Base-by-base conservation (phyloP, 1,139 yeast species). In the Meyerozyma guilliermondii region DNA sequence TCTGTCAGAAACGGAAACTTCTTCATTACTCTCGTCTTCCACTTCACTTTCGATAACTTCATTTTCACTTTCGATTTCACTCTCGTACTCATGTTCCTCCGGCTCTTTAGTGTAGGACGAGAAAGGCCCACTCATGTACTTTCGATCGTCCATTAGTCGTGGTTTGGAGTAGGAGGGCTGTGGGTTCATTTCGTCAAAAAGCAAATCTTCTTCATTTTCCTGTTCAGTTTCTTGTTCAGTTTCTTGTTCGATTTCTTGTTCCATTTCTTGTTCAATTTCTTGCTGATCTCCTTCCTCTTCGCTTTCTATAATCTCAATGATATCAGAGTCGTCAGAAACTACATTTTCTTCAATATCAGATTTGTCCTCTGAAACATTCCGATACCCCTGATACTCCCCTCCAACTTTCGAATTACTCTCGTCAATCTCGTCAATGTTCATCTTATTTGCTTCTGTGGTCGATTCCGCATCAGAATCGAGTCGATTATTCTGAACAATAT, bases 211-310 rank as follows among this genome's bases (percentile, higher is more conserved):
- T 20, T 20, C n/a, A n/a, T n/a, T n/a, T n/a, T n/a, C n/a, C 34
- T 33, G 26, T 23, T 33, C 29, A 5, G 17, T 10, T 11, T 37
- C 28, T 20, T 27, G 34, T 14, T 35, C 39, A 17, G 38, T 41
- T 46, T 53, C 14, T 41, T 51, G 40, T 14, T 38, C 49, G 17
- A 39, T 26, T 13, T 41, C 44, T 7, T 27, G 39, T 11, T 40
- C 46, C 29, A 53, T 60, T 11, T 50, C 60, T 14, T 50, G 58
- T 3, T 44, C 51, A 4, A 47, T 57, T 7, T 44, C 52, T 1
- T 53, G 59, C 47, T 13, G 34, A n/a, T 29, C 39, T 16, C 38
- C 16, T 13, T 33, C 24, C 14, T 18, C 24, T 20, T 33, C 36
- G 5, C 13, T 33, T 16, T 16, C 20, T 3, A 33, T 9, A 18